Conservation (phyloP, 352 stramenopile species). For the Pseudoperonospora humuli region DNA sequence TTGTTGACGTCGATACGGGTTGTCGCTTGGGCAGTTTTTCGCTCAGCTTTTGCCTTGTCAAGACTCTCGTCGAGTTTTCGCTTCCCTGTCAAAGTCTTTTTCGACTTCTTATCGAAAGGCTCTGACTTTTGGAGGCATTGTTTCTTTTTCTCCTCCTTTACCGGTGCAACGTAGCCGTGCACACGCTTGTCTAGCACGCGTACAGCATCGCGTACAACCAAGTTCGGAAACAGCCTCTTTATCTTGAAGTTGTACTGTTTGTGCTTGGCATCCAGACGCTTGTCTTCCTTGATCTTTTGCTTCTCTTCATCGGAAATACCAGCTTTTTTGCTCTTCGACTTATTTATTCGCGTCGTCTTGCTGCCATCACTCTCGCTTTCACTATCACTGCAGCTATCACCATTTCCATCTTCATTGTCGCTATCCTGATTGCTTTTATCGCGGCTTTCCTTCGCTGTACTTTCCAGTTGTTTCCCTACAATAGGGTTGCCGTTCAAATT, state of each 20-base stretch:
- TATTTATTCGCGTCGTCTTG: constrained; percentile 17
- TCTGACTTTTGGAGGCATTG: constrained; percentile 19
- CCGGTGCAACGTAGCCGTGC: constrained; percentile 68
- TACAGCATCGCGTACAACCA: constrained; percentile 71
- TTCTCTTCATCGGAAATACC: constrained; percentile 42
- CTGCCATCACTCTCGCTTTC: constrained; percentile 11
- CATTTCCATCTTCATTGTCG: constrained; percentile 14
- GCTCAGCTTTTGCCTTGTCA: constrained; percentile 8
- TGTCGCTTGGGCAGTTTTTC: neutral
- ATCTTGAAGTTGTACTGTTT: constrained; percentile 88
- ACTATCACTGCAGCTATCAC: constrained; percentile 13
- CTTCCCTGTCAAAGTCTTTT: constrained; percentile 19
- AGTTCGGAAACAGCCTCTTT: constrained; percentile 72
- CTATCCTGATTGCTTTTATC: constrained; percentile 10
- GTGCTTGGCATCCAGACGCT: constrained; percentile 67
- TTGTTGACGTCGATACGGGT: neutral
- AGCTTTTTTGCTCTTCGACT: constrained; percentile 19
- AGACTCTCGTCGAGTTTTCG: constrained; percentile 17
- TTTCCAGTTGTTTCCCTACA: constrained; percentile 42
- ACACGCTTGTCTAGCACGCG: constrained; percentile 77
- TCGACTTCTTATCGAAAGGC: constrained; percentile 16
- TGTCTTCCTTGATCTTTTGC: constrained; percentile 47
- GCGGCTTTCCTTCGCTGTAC: constrained; percentile 15
- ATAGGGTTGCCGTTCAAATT: constrained; percentile 79
- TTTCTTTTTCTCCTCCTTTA: constrained; percentile 58